A percentile compares a stretch with the other conserved stretches of the same genome.
Conservation (phyloP, 2,329 filamentous ascomycete species). For the Botrytis galanthina region DNA sequence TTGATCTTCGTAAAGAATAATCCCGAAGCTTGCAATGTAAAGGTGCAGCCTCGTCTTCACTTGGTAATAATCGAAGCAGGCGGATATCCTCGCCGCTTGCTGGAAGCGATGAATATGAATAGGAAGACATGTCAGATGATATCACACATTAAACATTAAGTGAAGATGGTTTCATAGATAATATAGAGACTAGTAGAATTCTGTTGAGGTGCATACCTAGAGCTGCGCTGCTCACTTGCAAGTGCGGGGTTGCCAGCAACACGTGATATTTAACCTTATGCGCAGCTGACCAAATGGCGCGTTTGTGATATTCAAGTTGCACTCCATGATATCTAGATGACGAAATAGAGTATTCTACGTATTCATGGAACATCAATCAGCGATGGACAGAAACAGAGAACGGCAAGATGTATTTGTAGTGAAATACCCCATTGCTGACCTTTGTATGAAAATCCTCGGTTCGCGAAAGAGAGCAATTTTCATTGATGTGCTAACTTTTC, state of each 20-base stretch:
- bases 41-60: background rate
- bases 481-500: background rate
- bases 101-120: too few relatives aligned
- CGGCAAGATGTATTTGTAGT: background rate
- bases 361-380: background rate
- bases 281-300: background rate
- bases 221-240: rapidly evolving
- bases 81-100: background rate
- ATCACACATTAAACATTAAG: background rate
- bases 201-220: too few relatives aligned
- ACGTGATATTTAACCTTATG: background rate
- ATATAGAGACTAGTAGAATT: background rate
- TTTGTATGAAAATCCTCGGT: background rate
- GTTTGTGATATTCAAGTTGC: too few relatives aligned
- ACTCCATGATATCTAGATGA: too few relatives aligned
- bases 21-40: background rate
- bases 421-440: background rate
- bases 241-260: background rate
- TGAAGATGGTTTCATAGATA: background rate
- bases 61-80: background rate
- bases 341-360: too few relatives aligned
- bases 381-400: background rate
- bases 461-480: too few relatives aligned
- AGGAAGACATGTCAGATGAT: background rate
- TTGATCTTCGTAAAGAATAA: background rate